These are phyloP conservation scores for Cutaneotrichosporon sp. DNA, from an alignment of 1,284 basidiomycete genomes.

Conservation along the genomic window DNA sequence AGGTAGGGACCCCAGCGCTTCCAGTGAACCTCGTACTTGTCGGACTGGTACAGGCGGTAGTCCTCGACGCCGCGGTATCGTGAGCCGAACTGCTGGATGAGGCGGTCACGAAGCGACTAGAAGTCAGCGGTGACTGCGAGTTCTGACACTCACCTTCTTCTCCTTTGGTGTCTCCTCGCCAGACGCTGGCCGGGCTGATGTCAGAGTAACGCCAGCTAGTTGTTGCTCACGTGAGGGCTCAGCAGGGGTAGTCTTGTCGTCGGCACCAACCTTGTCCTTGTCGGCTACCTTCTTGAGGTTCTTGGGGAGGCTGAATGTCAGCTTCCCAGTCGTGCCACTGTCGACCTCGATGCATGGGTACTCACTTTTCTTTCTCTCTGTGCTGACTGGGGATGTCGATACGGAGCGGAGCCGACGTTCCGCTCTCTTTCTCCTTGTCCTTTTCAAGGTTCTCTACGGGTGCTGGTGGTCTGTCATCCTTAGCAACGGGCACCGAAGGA, in stretches of 20 bases:
- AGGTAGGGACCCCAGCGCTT: slow-evolving; percentile 98
- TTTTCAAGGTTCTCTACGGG: neutral
- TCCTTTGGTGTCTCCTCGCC: slow-evolving; percentile 39
- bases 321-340: neutral
- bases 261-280: too few relatives aligned
- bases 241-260: neutral
- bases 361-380: slow-evolving; percentile 49
- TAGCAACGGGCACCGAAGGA: slow-evolving; percentile 10
- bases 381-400: slow-evolving; percentile 71
- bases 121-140: neutral
- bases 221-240: neutral
- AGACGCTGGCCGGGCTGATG: neutral
- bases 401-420: slow-evolving; percentile 52
- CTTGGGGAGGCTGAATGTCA: slow-evolving; percentile 10
- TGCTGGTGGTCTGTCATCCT: slow-evolving; percentile 35
- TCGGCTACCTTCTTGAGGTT: slow-evolving; percentile 1
- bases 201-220: too few relatives aligned
- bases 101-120: slow-evolving; percentile 43
- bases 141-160: slow-evolving; percentile 11
- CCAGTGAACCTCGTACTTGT: slow-evolving; percentile 72
- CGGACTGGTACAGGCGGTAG: slow-evolving; percentile 60
- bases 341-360: too few relatives aligned
- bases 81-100: slow-evolving; percentile 37
- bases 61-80: slow-evolving; percentile 48
- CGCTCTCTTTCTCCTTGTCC: slow-evolving; percentile 5